Percentiles rank a stretch among this genome's conserved stretches.
These are phyloP conservation scores for Massarina eburnea DNA, from an alignment of 2,329 filamentous ascomycete species.

Conservation along the genomic window DNA sequence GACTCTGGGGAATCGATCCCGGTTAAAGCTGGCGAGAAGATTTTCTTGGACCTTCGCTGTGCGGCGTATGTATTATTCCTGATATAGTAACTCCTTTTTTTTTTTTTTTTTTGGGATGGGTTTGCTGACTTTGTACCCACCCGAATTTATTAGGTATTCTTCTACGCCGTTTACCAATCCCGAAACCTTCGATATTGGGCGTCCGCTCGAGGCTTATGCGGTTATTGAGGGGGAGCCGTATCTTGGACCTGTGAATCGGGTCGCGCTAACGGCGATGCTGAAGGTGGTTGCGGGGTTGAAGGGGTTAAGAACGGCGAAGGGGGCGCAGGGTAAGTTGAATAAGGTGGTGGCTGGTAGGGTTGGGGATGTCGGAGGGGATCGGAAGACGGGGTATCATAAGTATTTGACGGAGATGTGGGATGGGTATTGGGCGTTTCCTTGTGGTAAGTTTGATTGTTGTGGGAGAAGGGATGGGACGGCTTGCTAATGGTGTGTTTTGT, in stretches of 20 bases:
- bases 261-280: conserved; percentile 50
- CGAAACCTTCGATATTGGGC: conserved; percentile 40
- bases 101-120: too few species aligned
- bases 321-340: conserved; percentile 45
- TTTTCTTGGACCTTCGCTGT: conserved; percentile 49
- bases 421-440: conserved; percentile 51
- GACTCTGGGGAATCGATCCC: conserved; percentile 32
- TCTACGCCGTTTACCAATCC: conserved; percentile 49
- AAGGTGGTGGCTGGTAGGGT: conserved; percentile 38
- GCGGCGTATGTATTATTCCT: too few species aligned
- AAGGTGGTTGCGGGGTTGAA: conserved; percentile 46
- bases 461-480: too few species aligned
- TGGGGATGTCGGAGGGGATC: conserved; percentile 15
- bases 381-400: conserved; percentile 42
- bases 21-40: conserved; percentile 40
- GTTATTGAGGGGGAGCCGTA: conserved; percentile 48
- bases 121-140: too few species aligned
- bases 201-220: conserved; percentile 47
- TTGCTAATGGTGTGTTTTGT: background rate
- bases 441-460: conserved; percentile 42
- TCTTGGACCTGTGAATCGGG: conserved; percentile 45
- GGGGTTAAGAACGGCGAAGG: conserved; percentile 42
- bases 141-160: too few species aligned
- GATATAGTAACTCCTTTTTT: too few species aligned
- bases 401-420: conserved; percentile 54